Evolutionary conservation across 2,329 filamentous ascomycete genomes (phyloP).

Genomic region (Epicoccum sorghinum): DNA sequence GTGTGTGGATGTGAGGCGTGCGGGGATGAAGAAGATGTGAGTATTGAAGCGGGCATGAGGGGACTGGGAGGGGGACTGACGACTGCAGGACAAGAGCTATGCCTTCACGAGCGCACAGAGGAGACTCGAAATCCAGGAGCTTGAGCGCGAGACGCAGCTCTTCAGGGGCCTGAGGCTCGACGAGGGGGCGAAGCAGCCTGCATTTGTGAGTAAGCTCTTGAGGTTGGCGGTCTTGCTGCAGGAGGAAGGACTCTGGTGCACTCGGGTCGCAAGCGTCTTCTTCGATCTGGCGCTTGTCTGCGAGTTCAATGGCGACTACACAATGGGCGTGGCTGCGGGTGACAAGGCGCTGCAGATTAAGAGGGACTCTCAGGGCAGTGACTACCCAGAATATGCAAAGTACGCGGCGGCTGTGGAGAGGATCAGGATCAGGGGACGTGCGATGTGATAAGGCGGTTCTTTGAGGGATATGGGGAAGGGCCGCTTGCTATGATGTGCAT

Average conservation of each 20-base stretch:
- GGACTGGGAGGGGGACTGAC: too few relatives aligned
- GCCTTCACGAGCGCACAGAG: conserved; percentile 40
- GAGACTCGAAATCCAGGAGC: conserved; percentile 37
- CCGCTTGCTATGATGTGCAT: too few relatives aligned
- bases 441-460: too few relatives aligned
- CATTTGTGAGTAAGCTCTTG: conserved; percentile 31
- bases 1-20: conserved; percentile 48
- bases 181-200: conserved; percentile 18
- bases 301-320: conserved; percentile 30
- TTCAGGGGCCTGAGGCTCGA: conserved; percentile 23
- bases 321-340: conserved; percentile 26
- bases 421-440: conserved; percentile 21
- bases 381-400: conserved; percentile 31
- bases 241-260: conserved; percentile 33
- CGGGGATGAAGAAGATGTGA: conserved; percentile 31
- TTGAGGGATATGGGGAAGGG: too few relatives aligned
- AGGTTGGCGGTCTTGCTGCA: conserved; percentile 37
- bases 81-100: conserved; percentile 19
- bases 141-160: conserved; percentile 38
- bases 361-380: conserved; percentile 35
- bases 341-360: conserved; percentile 38
- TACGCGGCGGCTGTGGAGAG: conserved; percentile 33
- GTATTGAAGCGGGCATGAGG: neutral
- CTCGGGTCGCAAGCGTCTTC: conserved; percentile 35
- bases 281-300: conserved; percentile 43